Base-by-base conservation (phyloP, 2,329 filamentous ascomycete genomes). In the Diaporthe sp. region DNA sequence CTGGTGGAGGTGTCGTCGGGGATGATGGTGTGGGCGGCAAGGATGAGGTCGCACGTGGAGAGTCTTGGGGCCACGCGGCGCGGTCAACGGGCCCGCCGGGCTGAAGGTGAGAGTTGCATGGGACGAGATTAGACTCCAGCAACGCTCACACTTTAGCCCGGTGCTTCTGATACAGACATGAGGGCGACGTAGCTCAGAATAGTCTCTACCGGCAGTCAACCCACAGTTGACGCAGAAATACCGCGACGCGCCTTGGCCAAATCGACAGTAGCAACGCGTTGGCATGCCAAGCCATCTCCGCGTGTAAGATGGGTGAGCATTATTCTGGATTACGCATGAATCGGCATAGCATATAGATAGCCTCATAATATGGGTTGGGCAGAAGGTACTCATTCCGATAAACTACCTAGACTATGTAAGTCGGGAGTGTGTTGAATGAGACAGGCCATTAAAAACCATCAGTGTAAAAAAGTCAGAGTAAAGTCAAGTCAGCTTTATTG, bases 401-500 rank as follows among this genome's bases (percentile, higher is more conserved):
- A 70, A 72, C 60, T 74, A 72, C 92, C 3, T 89, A 89, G 4
- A 85, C 88, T 69, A 89, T 64, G 74, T 69, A 74, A 68, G 74
- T 72, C 72, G 72, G 68, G 71, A 60, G 74, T 30, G 74, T 30
- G 38, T 38, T 33, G 60, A 73, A 68, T 60, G 67, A 74, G 67
- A 60, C 38, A 54, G 42, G 60, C 70, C 67, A 72, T 71, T 76
- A 69, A 72, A 71, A 45, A 55, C 45, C 25, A 71, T 47, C 47
- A 72, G n/a, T 55, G 35, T 67, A 69, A 66, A 75, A 74, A 74
- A 47, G n/a, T 25, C 68, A 73, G 74, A 50, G 68, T 85, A 84
- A 76, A 85, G 86, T 85, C 84, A 76, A 85, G 86, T 89, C 87
- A 87, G 86, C 84, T 85, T 85, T 82, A 80, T 82, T 89, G 86